Percentiles rank a stretch among this genome's conserved stretches.
Conservation (phyloP, 345 rosid genomes). For the Bruguiera gymnorhiza region DNA sequence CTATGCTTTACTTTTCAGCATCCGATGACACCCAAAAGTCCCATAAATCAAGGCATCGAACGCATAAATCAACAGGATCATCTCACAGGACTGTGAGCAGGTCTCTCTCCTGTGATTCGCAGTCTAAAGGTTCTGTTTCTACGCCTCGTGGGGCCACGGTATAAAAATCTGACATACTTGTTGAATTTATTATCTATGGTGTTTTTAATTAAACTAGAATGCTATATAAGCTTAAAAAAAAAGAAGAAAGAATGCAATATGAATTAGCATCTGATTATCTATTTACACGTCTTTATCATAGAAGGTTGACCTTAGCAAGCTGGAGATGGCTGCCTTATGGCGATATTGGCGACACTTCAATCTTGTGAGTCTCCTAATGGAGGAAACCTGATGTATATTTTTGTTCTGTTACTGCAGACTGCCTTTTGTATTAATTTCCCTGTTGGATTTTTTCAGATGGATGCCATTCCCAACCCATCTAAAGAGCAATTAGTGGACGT, state of each 20-base stretch:
- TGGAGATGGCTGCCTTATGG: slow-evolving; percentile 84
- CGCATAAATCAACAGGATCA: slow-evolving; percentile 65
- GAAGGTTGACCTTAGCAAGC: slow-evolving; percentile 87
- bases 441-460: slow-evolving; percentile 46
- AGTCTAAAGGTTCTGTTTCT: slow-evolving; percentile 60
- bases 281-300: slow-evolving; percentile 24
- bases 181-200: neutral
- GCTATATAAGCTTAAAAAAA: neutral
- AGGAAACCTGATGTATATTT: too few species aligned
- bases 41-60: slow-evolving; percentile 72
- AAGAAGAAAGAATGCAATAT: neutral
- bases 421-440: neutral
- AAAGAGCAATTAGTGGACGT: slow-evolving; percentile 76
- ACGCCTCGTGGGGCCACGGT: slow-evolving; percentile 59
- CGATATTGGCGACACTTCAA: slow-evolving; percentile 89
- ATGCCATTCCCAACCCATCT: slow-evolving; percentile 73
- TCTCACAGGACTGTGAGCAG: slow-evolving; percentile 67
- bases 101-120: slow-evolving; percentile 80
- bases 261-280: neutral
- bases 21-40: slow-evolving; percentile 80
- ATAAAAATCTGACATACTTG: neutral
- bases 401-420: neutral
- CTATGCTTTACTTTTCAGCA: slow-evolving; percentile 41
- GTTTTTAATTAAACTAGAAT: neutral
- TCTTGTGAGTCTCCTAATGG: slow-evolving; percentile 50